Evolutionary conservation across 2,329 filamentous ascomycete species (phyloP), one percentile per base, ranked within the genome.

Genomic region (Trichoderma sp.): DNA sequence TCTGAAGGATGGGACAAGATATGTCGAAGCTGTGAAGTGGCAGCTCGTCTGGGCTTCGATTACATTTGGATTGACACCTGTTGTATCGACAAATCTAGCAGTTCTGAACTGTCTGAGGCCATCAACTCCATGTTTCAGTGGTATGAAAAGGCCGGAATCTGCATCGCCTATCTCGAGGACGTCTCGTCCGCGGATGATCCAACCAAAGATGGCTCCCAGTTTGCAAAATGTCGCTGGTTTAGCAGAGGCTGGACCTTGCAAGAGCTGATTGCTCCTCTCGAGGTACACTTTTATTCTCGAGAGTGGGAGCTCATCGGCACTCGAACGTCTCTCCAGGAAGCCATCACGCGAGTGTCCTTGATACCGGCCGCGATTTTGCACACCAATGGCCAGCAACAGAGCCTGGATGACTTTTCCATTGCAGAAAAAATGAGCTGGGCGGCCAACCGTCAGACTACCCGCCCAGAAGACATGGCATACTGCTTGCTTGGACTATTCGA

Each of bases 101-200:
- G 75, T 16, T 75, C 77, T 1, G 77, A 79, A 60, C 76, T 77
- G 5, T 77, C 75, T 2, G 75, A 77, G 24, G 75, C 75, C 31
- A 77, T 77, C 69, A 77, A 77, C 52, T 78, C 76, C 62, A 79
- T 78, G 77, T 79, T 77, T 60, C 72, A 74, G 5, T 79, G 77
- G 77, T 79, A 79, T 53, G 73, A 73, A 5, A 69, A 73, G 19
- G 73, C 77, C 1, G 43, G 49, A 2, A 68, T 76, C 10, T 78
- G 76, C 61, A 72, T 76, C 29, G 74, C 74, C 4, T 77, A 72
- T 40, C 69, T 78, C 5, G 70, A 72, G 5, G 75, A 77, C 29
- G 73, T 76, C 4, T 21, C 35, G 8, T 11, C 35, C 11, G 24
- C 29, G 1, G 61, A 65, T 4, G 72, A 69, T 4, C 37, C 65